These are phyloP conservation scores for Emmonsia crescens DNA, from an alignment of 2,329 filamentous ascomycete genomes.

Conservation along the genomic window DNA sequence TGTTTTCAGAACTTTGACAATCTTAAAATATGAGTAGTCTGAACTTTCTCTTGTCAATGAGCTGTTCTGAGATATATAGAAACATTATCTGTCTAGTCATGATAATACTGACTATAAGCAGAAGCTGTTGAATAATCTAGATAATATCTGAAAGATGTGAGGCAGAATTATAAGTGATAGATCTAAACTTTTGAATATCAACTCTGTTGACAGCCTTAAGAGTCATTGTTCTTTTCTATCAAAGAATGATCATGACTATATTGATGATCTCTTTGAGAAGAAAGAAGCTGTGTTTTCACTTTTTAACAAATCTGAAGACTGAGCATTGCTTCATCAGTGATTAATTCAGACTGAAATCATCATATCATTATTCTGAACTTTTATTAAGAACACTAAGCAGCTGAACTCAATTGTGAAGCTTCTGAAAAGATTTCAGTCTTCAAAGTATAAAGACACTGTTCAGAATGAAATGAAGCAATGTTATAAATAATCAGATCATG, in stretches of 20 bases:
- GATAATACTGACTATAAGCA: background rate
- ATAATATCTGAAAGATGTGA: background rate
- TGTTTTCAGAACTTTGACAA: background rate
- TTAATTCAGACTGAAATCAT: background rate
- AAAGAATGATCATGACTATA: background rate
- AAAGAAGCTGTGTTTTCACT: background rate
- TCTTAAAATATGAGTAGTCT: background rate
- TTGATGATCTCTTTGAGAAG: background rate
- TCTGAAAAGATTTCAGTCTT: background rate
- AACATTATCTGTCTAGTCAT: background rate
- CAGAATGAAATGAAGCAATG: background rate
- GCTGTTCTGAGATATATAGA: background rate
- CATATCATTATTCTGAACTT: background rate
- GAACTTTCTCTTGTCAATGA: background rate
- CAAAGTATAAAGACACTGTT: background rate
- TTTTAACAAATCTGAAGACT: background rate
- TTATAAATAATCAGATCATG: background rate
- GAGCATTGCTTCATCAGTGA: background rate
- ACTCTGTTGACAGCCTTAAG: background rate
- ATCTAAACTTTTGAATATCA: background rate
- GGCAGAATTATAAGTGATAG: background rate
- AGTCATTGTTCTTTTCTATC: background rate
- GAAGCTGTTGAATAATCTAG: background rate
- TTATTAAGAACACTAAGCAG: background rate
- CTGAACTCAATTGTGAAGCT: background rate